These are phyloP conservation scores for Populus hybrid DNA, from an alignment of 441 rosid genomes.

Conservation along the genomic window DNA sequence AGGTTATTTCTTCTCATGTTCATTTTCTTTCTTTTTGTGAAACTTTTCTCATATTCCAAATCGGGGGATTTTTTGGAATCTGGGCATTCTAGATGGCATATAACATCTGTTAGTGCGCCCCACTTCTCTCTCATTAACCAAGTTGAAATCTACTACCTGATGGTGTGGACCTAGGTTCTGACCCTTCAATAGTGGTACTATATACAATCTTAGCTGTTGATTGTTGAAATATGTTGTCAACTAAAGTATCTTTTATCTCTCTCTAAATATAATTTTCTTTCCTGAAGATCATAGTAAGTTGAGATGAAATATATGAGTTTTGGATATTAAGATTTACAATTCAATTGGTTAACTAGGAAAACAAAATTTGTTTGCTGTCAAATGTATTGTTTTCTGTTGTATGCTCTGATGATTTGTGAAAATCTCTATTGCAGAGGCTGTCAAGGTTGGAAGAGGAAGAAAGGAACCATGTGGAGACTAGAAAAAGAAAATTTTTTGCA, in stretches of 20 bases:
- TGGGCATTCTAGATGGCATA: background rate
- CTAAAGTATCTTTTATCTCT: background rate
- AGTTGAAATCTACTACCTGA: background rate
- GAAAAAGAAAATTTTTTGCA: slow-evolving; percentile 84
- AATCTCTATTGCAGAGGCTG: slow-evolving; percentile 60
- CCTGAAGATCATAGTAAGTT: background rate
- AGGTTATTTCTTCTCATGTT: slow-evolving; percentile 47
- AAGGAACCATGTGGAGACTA: slow-evolving; percentile 71
- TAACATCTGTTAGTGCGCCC: slow-evolving; percentile 5
- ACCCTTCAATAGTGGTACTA: background rate
- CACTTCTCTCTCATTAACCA: background rate
- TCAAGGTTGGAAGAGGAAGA: slow-evolving; percentile 88
- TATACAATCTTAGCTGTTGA: background rate
- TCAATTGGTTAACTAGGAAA: background rate
- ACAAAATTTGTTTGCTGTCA: background rate
- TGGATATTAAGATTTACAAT: background rate
- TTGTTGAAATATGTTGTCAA: background rate
- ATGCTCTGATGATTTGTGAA: slow-evolving; percentile 13
- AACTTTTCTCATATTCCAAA: background rate
- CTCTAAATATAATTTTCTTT: background rate
- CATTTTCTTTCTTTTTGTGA: background rate
- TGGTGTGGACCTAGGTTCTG: too few species aligned
- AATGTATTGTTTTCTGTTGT: slow-evolving; percentile 11
- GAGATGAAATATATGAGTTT: background rate
- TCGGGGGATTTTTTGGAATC: slow-evolving; percentile 6